Conservation (phyloP, 2,329 filamentous ascomycete species). For the Fusarium cyanostomum region DNA sequence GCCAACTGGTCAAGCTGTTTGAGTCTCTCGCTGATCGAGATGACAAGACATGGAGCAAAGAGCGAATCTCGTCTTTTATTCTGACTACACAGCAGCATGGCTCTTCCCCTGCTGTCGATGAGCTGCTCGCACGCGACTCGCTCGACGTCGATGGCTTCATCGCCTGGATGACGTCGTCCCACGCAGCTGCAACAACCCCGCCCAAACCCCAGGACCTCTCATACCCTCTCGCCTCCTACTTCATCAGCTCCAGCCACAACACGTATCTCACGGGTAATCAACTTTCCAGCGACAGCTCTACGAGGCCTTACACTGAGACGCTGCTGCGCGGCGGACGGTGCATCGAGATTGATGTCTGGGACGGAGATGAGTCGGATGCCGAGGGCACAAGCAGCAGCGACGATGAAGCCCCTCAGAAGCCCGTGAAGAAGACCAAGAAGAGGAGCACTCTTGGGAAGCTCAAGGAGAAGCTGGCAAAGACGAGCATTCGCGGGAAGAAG, state of each 20-base stretch:
- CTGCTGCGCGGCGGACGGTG: conserved; percentile 87
- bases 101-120: conserved; percentile 42
- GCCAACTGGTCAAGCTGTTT: conserved; percentile 59
- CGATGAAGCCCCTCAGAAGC: conserved; percentile 57
- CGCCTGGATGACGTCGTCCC: conserved; percentile 64
- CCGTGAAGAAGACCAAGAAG: conserved; percentile 63
- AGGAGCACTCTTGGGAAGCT: conserved; percentile 68
- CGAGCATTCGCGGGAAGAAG: conserved; percentile 54
- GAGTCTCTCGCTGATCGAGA: conserved; percentile 53
- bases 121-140: conserved; percentile 43
- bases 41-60: conserved; percentile 55
- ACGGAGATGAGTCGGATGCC: conserved; percentile 79
- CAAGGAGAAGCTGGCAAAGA: conserved; percentile 65
- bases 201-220: conserved; percentile 64
- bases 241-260: conserved; percentile 94
- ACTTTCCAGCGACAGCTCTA: conserved; percentile 85
- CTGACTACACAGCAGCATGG: conserved; percentile 56
- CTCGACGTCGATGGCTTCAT: conserved; percentile 62
- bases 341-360: conserved; percentile 96
- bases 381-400: conserved; percentile 58
- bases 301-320: conserved; percentile 86
- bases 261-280: conserved; percentile 92
- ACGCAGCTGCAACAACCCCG: conserved; percentile 55
- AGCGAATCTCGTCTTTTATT: conserved; percentile 58
- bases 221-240: conserved; percentile 88